Evolutionary conservation across 768 basidiomycete genomes (phyloP).

Genomic region (Omphalotus guepiniiformis): DNA sequence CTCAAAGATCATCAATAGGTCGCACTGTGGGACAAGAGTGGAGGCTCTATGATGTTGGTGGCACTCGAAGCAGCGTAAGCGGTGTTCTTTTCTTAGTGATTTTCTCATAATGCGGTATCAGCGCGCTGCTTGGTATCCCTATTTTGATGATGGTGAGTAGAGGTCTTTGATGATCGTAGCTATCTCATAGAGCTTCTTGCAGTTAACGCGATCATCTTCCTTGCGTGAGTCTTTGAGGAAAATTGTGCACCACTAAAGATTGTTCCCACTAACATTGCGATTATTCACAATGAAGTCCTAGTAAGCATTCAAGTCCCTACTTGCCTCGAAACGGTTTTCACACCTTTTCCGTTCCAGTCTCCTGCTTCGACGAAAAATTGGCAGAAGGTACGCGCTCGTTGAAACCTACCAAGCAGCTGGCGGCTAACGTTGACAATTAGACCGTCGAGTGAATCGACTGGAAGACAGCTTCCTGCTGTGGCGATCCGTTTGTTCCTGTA

Average conservation of each 20-base stretch:
- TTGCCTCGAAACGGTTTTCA: constrained; percentile 1
- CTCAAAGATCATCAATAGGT: constrained; percentile 31
- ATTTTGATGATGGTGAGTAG: constrained; percentile 65
- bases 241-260: not conserved
- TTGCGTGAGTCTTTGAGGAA: constrained; percentile 42
- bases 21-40: constrained; percentile 65
- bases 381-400: constrained; percentile 40
- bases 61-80: constrained; percentile 63
- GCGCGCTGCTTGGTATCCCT: constrained; percentile 76
- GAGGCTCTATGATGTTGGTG: constrained; percentile 81
- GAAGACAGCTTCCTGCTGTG: constrained; percentile 77
- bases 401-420: not conserved
- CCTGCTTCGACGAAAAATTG: constrained; percentile 77
- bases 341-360: constrained; percentile 40
- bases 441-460: constrained; percentile 63
- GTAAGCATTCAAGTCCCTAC: constrained; percentile 23
- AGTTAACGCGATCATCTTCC: constrained; percentile 82
- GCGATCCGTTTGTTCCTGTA: constrained; percentile 68
- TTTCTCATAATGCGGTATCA: constrained; percentile 23
- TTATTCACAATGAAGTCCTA: constrained; percentile 32
- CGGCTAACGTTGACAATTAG: constrained; percentile 14
- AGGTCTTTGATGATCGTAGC: not conserved
- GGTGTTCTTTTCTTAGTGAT: constrained; percentile 17
- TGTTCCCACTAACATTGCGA: not conserved
- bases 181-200: not conserved